Base-by-base conservation (phyloP, 345 rosid genomes). In the Laguncularia racemosa region DNA sequence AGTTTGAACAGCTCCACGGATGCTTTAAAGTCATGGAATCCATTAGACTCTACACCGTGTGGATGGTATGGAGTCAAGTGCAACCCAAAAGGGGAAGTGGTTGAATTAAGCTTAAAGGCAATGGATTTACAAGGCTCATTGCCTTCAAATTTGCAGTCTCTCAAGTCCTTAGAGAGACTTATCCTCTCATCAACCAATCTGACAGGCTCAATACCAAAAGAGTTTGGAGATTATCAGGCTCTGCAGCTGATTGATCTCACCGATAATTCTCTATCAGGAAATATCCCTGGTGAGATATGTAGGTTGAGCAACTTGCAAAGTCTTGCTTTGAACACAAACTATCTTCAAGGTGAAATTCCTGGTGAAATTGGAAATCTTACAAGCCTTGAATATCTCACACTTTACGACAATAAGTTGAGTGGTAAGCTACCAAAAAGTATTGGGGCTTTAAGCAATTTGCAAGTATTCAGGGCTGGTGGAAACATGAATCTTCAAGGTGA, bases 401-500 rank as follows among this genome's bases (percentile, higher is more conserved):
- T 67, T 40, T 67, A 60, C 6, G 71, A 67, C 26, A 67, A 67
- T 50, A 56, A 60, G 47, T 56, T 67, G 2, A 49, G 50, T 12
- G 64, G 71, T 6, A 38, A 55, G 17, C 49, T 67, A 46, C 71
- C 71, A 7, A 55, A 18, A 50, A 60, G 65, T 60, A 67, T 67
- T 1, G 71, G 71, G 54, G 56, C 50, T 23, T 40, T 67, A 57
- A 68, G 61, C 44, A 64, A 49, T 26, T 50, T 78, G 10, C 57
- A 75, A 55, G 63, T 69, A 52, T 75, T 78, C 45, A 54, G 78
- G 58, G 78, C 73, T 0, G 83, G 83, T 9, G 83, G 83, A 20
- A 78, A 78, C 46, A 72, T 64, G 19, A 78, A 78, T 67, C 58
- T 78, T 11, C 55, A 58, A 14, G 83, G 83, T 0, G 73, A 75